phyloP scores from a whole-genome alignment of 495 filamentous ascomycete genomes.

The Aspergillus kassunensis region DNA sequence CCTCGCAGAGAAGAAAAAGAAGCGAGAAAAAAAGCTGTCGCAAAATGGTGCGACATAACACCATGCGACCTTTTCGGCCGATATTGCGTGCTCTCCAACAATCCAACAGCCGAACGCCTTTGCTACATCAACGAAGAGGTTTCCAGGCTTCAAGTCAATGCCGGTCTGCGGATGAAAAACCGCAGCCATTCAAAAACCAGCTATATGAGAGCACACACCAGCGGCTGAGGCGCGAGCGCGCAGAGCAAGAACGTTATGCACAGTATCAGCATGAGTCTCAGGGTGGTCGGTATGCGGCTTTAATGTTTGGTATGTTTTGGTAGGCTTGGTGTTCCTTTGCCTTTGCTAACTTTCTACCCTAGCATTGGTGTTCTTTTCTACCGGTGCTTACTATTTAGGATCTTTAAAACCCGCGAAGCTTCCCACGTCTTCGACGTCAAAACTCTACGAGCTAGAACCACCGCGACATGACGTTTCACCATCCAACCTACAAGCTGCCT shows the following conservation, averaged over 20 bases:
- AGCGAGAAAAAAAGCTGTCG: no score
- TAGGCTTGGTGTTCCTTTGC: not conserved
- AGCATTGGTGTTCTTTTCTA: slow-evolving; percentile 58
- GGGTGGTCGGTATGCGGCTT: slow-evolving; percentile 53
- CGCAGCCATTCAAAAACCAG: slow-evolving; percentile 73
- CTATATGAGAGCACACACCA: slow-evolving; percentile 78
- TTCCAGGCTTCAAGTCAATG: slow-evolving; percentile 22
- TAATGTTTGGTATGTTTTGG: slow-evolving; percentile 58
- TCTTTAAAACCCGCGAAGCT: slow-evolving; percentile 53
- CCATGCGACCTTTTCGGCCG: slow-evolving; percentile 21
- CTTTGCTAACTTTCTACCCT: not conserved
- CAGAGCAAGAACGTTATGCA: slow-evolving; percentile 63
- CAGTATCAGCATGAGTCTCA: slow-evolving; percentile 49
- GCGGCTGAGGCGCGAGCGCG: slow-evolving; percentile 69
- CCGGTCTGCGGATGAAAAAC: slow-evolving; percentile 23
- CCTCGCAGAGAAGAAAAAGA: no score
- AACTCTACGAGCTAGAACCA: slow-evolving; percentile 55
- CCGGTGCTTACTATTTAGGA: slow-evolving; percentile 69
- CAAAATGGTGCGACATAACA: not conserved
- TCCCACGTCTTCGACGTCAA: slow-evolving; percentile 66
- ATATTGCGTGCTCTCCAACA: slow-evolving; percentile 7
- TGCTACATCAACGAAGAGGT: slow-evolving; percentile 17
- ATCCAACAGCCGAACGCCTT: not conserved
- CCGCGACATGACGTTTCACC: slow-evolving; percentile 68
- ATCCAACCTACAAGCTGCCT: slow-evolving; percentile 83